Evolutionary conservation across 2,329 filamentous ascomycete genomes (phyloP), one percentile per base, ranked within the genome.

Genomic region (Colletotrichum costaricense): DNA sequence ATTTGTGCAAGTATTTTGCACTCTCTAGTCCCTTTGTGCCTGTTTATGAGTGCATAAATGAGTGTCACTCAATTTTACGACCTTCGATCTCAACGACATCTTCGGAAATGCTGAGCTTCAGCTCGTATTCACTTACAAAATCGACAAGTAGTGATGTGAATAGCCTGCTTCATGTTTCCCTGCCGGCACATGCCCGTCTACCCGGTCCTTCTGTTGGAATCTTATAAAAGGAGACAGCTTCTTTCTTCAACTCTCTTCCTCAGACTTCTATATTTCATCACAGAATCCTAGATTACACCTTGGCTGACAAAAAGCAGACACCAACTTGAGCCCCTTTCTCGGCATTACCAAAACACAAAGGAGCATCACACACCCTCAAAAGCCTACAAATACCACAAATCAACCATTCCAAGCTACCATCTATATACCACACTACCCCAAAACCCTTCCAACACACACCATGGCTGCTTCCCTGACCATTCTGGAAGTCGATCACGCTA

Each of bases 391-490:
- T 42, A 16, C 9, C 12, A 7, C 22, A 2, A n/a, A 26, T 7
- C 62, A 63, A 16, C 4, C 9, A n/a, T 2, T 4, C 19, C n/a
- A 54, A 2, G 1, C 46, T 6, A 75, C 42, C 73, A 76, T 85
- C 82, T 49, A 77, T 16, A 66, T 16, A 58, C 24, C 8, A 49
- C n/a, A 5, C 24, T 8, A n/a, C 16, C 42, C 19, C 7, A 2
- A 24, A 33, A 49, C 0, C 5, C 9, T 16, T 7, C 26, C 1
- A 12, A 16, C 19, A 2, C 30, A 26, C 26, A 49, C 16, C 2
- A 66, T 66, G 54, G 24, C 54, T 7, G 6, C 35, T 7, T 14
- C 26, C 4, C 16, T 46, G 2, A 19, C 26, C 33, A 24, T 12
- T 12, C 52, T 24, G 22, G 11, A 22, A 26, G 2, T 16, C 24